These are phyloP conservation scores for Xylaria hypoxylon DNA, from an alignment of 2,329 filamentous ascomycete genomes.

Conservation along the genomic window DNA sequence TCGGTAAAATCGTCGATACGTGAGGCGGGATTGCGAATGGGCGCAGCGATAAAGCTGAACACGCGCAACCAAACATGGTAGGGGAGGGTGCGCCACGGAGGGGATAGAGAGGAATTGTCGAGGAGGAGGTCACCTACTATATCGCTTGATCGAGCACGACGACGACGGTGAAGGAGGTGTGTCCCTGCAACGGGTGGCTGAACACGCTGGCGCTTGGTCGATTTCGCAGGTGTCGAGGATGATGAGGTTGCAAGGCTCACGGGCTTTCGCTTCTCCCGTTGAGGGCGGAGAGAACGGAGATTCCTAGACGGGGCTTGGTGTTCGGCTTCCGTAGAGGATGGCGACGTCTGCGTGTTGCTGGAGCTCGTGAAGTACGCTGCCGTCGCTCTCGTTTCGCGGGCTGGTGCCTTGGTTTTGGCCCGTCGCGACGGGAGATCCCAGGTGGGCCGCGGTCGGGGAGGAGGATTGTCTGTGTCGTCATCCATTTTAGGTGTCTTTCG, in stretches of 20 bases:
- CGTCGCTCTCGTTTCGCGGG: slow-evolving; percentile 45
- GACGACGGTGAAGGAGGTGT: neutral
- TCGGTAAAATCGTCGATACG: slow-evolving; percentile 57
- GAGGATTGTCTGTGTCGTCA: slow-evolving; percentile 35
- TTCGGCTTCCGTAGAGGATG: slow-evolving; percentile 37
- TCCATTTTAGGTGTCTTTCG: slow-evolving; percentile 39
- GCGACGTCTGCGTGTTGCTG: slow-evolving; percentile 28
- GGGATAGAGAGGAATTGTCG: slow-evolving; percentile 64
- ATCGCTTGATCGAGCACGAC: slow-evolving; percentile 4
- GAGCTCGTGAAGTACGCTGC: slow-evolving; percentile 42
- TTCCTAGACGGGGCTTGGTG: slow-evolving; percentile 9
- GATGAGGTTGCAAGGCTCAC: neutral
- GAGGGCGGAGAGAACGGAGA: slow-evolving; percentile 26
- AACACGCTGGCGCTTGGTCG: slow-evolving; percentile 32
- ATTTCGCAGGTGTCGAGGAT: slow-evolving; percentile 6
- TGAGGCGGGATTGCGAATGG: slow-evolving; percentile 60
- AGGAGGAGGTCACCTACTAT: slow-evolving; percentile 14
- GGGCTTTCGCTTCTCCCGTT: slow-evolving; percentile 31
- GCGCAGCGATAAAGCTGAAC: slow-evolving; percentile 74
- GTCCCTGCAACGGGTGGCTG: neutral
- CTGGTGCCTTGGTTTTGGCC: slow-evolving; percentile 48
- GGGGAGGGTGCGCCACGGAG: slow-evolving; percentile 62
- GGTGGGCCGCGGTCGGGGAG: slow-evolving; percentile 39
- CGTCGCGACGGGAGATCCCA: slow-evolving; percentile 47
- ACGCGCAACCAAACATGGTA: slow-evolving; percentile 77